These are phyloP conservation scores for Zygotorulaspora florentina DNA, from an alignment of 805 yeast species.

Conservation along the genomic window DNA sequence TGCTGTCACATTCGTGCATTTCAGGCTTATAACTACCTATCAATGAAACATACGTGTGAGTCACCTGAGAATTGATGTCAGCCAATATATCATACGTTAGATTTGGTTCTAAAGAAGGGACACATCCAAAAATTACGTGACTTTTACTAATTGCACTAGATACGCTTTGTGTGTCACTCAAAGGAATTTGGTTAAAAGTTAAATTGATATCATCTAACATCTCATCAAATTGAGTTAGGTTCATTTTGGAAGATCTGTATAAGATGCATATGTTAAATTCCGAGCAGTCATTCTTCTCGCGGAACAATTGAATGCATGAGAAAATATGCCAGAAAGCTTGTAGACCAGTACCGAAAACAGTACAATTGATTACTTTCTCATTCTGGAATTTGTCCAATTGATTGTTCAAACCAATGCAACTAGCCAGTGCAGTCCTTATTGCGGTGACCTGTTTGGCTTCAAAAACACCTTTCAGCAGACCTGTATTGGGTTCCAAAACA, in stretches of 20 bases:
- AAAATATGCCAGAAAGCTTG: slow-evolving; percentile 62
- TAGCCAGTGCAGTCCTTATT: slow-evolving; percentile 60
- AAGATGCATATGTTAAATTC: slow-evolving; percentile 40
- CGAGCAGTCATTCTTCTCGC: slow-evolving; percentile 5
- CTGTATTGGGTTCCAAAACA: slow-evolving; percentile 48
- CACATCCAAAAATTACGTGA: slow-evolving; percentile 53
- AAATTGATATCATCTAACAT: slow-evolving; percentile 35
- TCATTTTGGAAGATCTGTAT: slow-evolving; percentile 38
- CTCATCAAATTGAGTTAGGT: slow-evolving; percentile 43
- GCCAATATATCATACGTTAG: slow-evolving; percentile 36
- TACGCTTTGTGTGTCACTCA: slow-evolving; percentile 21
- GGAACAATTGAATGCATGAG: slow-evolving; percentile 8
- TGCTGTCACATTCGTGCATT: slow-evolving; percentile 57
- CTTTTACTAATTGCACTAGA: slow-evolving; percentile 35
- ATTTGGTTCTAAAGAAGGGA: slow-evolving; percentile 51
- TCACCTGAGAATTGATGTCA: slow-evolving; percentile 20
- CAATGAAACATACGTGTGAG: slow-evolving; percentile 44
- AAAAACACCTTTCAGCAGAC: slow-evolving; percentile 48
- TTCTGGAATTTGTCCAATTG: slow-evolving; percentile 17
- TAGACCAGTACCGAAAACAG: slow-evolving; percentile 57
- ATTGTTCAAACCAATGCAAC: slow-evolving; percentile 42
- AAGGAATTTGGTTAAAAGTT: slow-evolving; percentile 31
- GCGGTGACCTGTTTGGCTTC: slow-evolving; percentile 61
- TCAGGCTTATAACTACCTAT: slow-evolving; percentile 68
- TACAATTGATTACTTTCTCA: slow-evolving; percentile 15